A percentile compares a stretch with the other conserved stretches of the same genome.
Evolutionary conservation across 257 asterid species (phyloP).

Genomic region (Penstemon newberryi): DNA sequence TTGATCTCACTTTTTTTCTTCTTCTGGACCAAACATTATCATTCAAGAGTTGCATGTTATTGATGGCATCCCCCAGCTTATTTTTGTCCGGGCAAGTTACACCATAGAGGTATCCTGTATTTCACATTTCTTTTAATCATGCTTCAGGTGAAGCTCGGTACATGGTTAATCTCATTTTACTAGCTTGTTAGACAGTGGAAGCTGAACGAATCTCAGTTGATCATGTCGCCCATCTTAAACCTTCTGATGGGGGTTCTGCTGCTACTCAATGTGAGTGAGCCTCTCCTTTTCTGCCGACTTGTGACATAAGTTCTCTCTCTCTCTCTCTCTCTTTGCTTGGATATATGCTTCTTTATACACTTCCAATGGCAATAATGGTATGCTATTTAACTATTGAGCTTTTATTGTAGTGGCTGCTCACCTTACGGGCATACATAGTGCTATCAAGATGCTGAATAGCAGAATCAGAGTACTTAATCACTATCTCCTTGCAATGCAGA

Average conservation of each 20-base stretch:
- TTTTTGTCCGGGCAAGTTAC: slow-evolving; percentile 88
- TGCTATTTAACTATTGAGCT: background rate
- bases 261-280: slow-evolving; percentile 82
- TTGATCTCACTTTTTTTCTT: slow-evolving; percentile 17
- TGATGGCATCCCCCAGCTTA: slow-evolving; percentile 93
- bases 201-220: slow-evolving; percentile 98
- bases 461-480: slow-evolving; percentile 85
- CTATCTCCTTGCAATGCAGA: slow-evolving; percentile 87
- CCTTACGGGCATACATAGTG: slow-evolving; percentile 95
- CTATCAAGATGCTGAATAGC: slow-evolving; percentile 93
- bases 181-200: slow-evolving; percentile 80
- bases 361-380: too few relatives aligned
- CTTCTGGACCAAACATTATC: slow-evolving; percentile 32
- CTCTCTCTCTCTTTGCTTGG: too few relatives aligned
- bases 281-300: slow-evolving; percentile 12
- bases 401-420: slow-evolving; percentile 84
- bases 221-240: slow-evolving; percentile 96
- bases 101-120: slow-evolving; percentile 71
- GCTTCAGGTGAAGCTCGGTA: slow-evolving; percentile 16
- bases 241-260: slow-evolving; percentile 98
- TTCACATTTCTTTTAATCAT: slow-evolving; percentile 1
- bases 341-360: too few relatives aligned
- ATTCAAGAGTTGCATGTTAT: slow-evolving; percentile 82
- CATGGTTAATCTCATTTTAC: slow-evolving; percentile 2
- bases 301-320: background rate